Percentiles rank a stretch among this genome's conserved stretches.
Evolutionary conservation across 192 early-diverging fungal genomes (phyloP).

Genomic region (Coemansia sp.): DNA sequence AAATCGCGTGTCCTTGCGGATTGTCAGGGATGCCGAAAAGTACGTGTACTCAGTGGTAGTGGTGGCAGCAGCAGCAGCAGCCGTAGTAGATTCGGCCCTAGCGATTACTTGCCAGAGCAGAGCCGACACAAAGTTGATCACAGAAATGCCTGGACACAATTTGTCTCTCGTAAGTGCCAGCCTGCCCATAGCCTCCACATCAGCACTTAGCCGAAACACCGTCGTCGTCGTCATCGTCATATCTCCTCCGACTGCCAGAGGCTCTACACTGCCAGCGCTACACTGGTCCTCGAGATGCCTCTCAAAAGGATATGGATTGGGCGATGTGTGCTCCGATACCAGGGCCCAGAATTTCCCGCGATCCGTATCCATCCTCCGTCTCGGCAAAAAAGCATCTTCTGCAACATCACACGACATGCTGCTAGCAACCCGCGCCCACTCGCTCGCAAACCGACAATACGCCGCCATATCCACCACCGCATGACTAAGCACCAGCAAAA

Average conservation of each 20-base stretch:
- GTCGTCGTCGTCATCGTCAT: no score
- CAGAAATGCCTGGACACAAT: constrained; percentile 1
- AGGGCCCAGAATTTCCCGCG: constrained; percentile 13
- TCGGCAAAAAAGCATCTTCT: neutral
- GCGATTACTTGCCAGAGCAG: constrained; percentile 15
- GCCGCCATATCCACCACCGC: constrained; percentile 18
- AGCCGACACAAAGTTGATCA: constrained; percentile 24
- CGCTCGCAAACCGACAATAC: neutral
- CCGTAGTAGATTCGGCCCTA: no score
- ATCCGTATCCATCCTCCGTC: constrained; percentile 7
- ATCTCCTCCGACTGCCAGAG: neutral
- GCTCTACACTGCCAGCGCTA: neutral
- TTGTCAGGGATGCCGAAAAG: constrained; percentile 16
- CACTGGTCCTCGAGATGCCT: constrained; percentile 1
- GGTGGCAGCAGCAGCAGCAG: no score
- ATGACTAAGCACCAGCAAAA: constrained; percentile 21
- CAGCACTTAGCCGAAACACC: constrained; percentile 13
- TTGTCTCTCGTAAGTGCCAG: neutral
- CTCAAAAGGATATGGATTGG: neutral
- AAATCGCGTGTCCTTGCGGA: constrained; percentile 7
- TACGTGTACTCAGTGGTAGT: constrained; percentile 21
- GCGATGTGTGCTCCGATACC: neutral
- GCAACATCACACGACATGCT: neutral
- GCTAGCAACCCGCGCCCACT: constrained; percentile 17
- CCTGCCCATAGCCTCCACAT: neutral